A percentile compares a stretch with the other conserved stretches of the same genome.
Conservation (phyloP, 306 rosid genomes). For the Vigna hirtella region DNA sequence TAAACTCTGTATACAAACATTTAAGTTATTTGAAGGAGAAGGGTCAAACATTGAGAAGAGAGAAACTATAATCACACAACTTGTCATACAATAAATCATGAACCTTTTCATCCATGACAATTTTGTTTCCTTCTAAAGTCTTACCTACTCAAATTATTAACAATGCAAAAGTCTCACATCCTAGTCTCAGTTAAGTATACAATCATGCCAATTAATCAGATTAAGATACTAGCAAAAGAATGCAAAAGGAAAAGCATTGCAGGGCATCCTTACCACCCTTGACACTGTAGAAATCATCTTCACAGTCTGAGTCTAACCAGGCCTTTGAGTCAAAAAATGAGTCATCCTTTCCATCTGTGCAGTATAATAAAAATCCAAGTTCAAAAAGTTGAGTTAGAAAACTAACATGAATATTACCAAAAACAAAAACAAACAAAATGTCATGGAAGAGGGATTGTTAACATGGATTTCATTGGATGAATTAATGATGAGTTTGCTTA, state of each 20-base stretch:
- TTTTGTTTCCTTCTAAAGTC: constrained; percentile 1
- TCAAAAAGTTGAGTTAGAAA: constrained; percentile 13
- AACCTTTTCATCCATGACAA: constrained; percentile 3
- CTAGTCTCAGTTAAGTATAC: constrained; percentile 13
- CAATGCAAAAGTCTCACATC: constrained; percentile 2
- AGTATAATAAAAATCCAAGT: constrained; percentile 23
- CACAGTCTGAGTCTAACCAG: constrained; percentile 94
- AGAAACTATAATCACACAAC: no score
- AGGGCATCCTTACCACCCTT: constrained; percentile 82
- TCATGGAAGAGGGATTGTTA: background rate
- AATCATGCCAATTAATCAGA: background rate
- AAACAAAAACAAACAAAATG: background rate
- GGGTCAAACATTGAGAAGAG: background rate
- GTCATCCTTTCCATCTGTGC: constrained; percentile 85
- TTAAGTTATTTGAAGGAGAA: constrained; percentile 18
- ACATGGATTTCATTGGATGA: background rate
- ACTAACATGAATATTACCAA: background rate
- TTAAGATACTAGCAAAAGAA: constrained; percentile 31
- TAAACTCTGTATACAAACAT: constrained; percentile 61
- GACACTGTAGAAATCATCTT: constrained; percentile 89
- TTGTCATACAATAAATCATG: background rate
- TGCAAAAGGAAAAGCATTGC: constrained; percentile 35
- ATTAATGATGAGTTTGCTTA: background rate
- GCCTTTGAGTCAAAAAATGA: constrained; percentile 77
- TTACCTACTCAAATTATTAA: background rate